Conservation (phyloP, 2,329 filamentous ascomycete species). For the Erysiphe neolycopersici region DNA sequence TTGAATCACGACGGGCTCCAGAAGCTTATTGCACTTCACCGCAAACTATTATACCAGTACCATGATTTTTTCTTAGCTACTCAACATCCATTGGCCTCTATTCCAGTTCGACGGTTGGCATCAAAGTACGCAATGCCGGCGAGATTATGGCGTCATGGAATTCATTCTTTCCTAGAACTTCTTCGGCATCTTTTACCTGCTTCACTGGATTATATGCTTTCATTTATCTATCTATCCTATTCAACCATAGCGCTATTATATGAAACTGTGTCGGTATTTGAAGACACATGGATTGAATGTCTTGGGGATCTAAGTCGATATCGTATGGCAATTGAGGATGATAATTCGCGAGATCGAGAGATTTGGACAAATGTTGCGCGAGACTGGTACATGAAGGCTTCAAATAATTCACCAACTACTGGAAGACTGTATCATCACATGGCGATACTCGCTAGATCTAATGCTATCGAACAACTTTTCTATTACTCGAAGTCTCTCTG, state of each 20-base stretch:
- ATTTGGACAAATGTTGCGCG: slow-evolving; percentile 57
- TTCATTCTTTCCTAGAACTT: slow-evolving; percentile 61
- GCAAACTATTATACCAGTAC: slow-evolving; percentile 57
- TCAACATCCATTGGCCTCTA: slow-evolving; percentile 57
- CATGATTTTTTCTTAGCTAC: slow-evolving; percentile 70
- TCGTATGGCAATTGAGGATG: slow-evolving; percentile 71
- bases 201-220: slow-evolving; percentile 68
- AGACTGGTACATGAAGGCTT: slow-evolving; percentile 43
- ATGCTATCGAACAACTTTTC: slow-evolving; percentile 42
- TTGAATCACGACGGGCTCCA: slow-evolving; percentile 53
- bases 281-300: slow-evolving; percentile 71
- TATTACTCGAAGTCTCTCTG: slow-evolving; percentile 47
- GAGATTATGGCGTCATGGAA: slow-evolving; percentile 80
- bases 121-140: slow-evolving; percentile 77
- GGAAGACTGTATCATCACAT: slow-evolving; percentile 74
- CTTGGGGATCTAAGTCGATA: slow-evolving; percentile 68
- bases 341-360: slow-evolving; percentile 43
- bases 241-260: slow-evolving; percentile 70
- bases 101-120: slow-evolving; percentile 38
- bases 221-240: slow-evolving; percentile 73
- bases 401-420: slow-evolving; percentile 45
- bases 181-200: slow-evolving; percentile 46
- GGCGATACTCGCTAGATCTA: slow-evolving; percentile 48
- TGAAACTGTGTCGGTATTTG: slow-evolving; percentile 60
- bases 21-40: slow-evolving; percentile 54